Base-by-base conservation (phyloP, 2,329 filamentous ascomycete genomes). In the Aspergillus jensenii region DNA sequence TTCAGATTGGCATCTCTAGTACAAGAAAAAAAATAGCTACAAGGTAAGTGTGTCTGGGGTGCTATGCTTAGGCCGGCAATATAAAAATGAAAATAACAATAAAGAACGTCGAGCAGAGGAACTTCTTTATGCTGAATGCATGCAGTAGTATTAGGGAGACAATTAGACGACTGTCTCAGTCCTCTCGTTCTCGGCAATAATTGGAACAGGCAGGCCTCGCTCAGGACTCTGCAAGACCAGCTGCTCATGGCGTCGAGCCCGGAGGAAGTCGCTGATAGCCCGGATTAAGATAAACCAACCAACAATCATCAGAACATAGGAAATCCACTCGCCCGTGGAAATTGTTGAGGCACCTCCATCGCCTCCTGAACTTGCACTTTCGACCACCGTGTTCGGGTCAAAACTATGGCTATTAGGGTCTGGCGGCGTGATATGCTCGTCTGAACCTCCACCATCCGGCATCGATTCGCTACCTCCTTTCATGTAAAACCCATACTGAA, bases 221-320 rank as follows among this genome's bases (percentile, higher is more conserved):
- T 96, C 93, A 0, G 95, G 95, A 72, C 91, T 96, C 73, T 96
- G 93, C 64, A 97, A 79, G 5, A 99, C 91, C 51, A 99, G 81
- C 73, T 95, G 90, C 78, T 99, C 95, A 71, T 98, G 95, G 69
- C 91, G 84, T 71, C 93, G 84, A 39, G 92, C 95, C 65, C 88
- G 86, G 61, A 98, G 78, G 72, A 95, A 99, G 72, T 98, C 93
- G 67, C 89, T 92, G 17, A 96, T 87, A n/a, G 92, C 88, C 75
- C 93, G 86, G 71, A 99, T 98, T 61, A 99, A 80, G 62, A 99
- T 92, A 71, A 98, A 98, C 95, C 95, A 99, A 5, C 95, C 95
- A 1, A 96, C 89, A 70, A 99, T 90, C 95, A 99, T 99, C 48
- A 99, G 77, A 15, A 90, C 81, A 68, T 98, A 99, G 11, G 92